Evolutionary conservation across 108 stramenopile species (phyloP).

Genomic region (Cyclotella baltica): DNA sequence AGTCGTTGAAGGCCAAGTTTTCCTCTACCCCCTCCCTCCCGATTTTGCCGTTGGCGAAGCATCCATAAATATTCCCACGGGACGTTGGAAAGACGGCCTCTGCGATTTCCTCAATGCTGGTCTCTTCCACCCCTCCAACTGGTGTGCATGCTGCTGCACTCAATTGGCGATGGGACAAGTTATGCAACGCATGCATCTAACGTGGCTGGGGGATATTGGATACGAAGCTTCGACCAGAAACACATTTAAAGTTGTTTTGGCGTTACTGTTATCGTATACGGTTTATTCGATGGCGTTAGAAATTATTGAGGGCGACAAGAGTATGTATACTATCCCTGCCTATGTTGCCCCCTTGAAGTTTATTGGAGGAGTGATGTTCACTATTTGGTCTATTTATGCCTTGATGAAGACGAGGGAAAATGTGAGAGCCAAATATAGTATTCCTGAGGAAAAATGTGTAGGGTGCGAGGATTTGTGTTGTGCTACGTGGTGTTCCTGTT

Average conservation of each 20-base stretch:
- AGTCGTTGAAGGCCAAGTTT: constrained; percentile 79
- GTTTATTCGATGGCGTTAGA: constrained; percentile 65
- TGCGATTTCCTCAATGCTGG: constrained; percentile 72
- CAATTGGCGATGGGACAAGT: constrained; percentile 84
- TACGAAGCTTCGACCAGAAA: constrained; percentile 53
- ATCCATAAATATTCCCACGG: constrained; percentile 68
- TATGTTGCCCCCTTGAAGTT: constrained; percentile 56
- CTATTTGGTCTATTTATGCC: constrained; percentile 76
- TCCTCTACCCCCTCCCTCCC: constrained; percentile 66
- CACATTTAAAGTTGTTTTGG: constrained; percentile 73
- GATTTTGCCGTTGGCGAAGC: constrained; percentile 52
- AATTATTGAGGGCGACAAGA: constrained; percentile 51
- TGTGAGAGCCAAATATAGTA: constrained; percentile 80
- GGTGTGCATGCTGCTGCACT: constrained; percentile 75
- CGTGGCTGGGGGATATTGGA: constrained; percentile 79
- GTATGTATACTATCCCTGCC: constrained; percentile 41
- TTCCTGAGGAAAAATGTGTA: constrained; percentile 69
- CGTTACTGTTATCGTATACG: constrained; percentile 59
- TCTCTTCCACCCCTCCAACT: constrained; percentile 69
- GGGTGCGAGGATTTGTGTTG: constrained; percentile 84
- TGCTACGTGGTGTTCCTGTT: constrained; percentile 75
- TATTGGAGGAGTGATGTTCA: constrained; percentile 65
- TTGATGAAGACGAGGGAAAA: constrained; percentile 73
- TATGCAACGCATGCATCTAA: constrained; percentile 83
- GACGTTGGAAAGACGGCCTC: constrained; percentile 83